A percentile compares a stretch with the other conserved stretches of the same genome.
phyloP scores from a whole-genome alignment of 805 yeast genomes.

The Pichia membranifaciens region DNA sequence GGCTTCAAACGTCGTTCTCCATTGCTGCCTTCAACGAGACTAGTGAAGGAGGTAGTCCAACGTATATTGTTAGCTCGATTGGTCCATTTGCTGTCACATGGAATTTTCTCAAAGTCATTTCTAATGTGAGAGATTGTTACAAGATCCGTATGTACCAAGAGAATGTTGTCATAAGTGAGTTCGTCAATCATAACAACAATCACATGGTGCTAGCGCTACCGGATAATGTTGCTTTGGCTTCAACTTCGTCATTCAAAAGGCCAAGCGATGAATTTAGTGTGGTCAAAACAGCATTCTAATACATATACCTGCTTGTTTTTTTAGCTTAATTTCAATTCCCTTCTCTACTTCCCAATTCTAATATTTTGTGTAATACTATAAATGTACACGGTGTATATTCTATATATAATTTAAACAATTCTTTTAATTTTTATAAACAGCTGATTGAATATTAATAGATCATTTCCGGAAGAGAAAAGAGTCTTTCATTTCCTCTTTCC shows the following conservation, averaged over 20 bases:
- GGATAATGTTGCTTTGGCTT: slow-evolving; percentile 71
- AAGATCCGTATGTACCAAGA: slow-evolving; percentile 56
- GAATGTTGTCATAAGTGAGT: slow-evolving; percentile 68
- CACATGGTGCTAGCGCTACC: slow-evolving; percentile 68
- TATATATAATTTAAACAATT: too few relatives aligned
- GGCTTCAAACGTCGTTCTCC: slow-evolving; percentile 51
- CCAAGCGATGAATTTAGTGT: slow-evolving; percentile 35
- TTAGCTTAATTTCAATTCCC: neutral
- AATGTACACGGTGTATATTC: too few relatives aligned
- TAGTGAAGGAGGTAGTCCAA: slow-evolving; percentile 42
- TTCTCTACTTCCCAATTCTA: too few relatives aligned
- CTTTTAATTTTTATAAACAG: too few relatives aligned
- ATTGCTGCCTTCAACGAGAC: slow-evolving; percentile 76
- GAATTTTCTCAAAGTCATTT: slow-evolving; percentile 58
- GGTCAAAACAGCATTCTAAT: slow-evolving; percentile 20
- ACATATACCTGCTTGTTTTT: neutral
- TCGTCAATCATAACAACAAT: slow-evolving; percentile 65
- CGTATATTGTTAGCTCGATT: slow-evolving; percentile 66
- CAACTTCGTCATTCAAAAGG: slow-evolving; percentile 49
- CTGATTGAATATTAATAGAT: too few relatives aligned
- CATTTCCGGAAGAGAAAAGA: slow-evolving; percentile 42
- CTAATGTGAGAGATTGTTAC: slow-evolving; percentile 50
- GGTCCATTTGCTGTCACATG: slow-evolving; percentile 83
- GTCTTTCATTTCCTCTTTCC: slow-evolving; percentile 54
- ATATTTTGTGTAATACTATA: too few relatives aligned